These are phyloP conservation scores for Erodium trifolium DNA, from an alignment of 441 rosid genomes.

Conservation along the genomic window DNA sequence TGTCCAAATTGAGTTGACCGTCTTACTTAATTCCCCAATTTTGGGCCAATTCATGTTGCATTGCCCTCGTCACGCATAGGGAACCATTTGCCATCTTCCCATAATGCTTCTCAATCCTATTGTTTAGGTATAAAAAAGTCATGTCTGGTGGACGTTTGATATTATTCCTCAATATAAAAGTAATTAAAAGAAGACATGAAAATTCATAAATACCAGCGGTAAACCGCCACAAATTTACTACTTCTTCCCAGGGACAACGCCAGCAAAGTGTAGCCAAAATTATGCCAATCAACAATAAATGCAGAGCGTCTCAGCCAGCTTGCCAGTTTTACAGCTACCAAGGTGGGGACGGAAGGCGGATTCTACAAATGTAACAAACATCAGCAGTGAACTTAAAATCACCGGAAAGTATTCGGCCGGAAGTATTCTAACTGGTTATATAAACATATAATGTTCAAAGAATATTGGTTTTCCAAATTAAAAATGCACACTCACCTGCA, in stretches of 20 bases:
- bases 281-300: constrained; percentile 91
- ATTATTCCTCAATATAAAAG: not conserved
- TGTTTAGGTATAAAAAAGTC: constrained; percentile 10
- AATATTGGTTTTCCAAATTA: constrained; percentile 6
- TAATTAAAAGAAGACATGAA: constrained; percentile 5
- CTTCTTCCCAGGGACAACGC: constrained; percentile 82
- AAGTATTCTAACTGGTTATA: not conserved
- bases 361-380: constrained; percentile 41
- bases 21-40: constrained; percentile 94
- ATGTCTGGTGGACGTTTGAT: not conserved
- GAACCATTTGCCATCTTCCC: constrained; percentile 88
- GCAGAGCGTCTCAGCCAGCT: constrained; percentile 66
- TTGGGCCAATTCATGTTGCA: constrained; percentile 94
- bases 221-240: constrained; percentile 64
- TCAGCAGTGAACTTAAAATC: not conserved
- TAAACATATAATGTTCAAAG: not conserved
- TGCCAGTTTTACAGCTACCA: constrained; percentile 86
- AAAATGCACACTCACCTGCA: constrained; percentile 50
- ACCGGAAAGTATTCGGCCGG: not conserved
- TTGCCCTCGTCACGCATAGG: constrained; percentile 82
- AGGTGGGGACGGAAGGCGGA: constrained; percentile 94
- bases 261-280: constrained; percentile 88
- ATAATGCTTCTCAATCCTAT: constrained; percentile 72
- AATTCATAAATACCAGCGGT: constrained; percentile 51
- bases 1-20: constrained; percentile 20